A percentile compares a stretch with the other conserved stretches of the same genome.
phyloP scores from a whole-genome alignment of 139 green algal genomes.

The Pseudopediastrum boryanum region DNA sequence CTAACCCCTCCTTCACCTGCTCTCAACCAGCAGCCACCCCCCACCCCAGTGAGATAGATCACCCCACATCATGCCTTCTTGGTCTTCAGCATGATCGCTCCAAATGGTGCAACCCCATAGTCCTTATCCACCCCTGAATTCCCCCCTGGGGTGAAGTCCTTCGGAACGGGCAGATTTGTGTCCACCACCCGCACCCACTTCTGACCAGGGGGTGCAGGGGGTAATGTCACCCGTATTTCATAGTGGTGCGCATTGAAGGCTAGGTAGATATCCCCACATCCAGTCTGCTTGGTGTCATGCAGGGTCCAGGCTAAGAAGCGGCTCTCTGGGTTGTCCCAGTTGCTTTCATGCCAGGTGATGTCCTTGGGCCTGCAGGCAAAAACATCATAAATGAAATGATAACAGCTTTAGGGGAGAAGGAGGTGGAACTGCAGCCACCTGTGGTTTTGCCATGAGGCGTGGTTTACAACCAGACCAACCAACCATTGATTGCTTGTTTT shows the following conservation, averaged over 20 bases:
- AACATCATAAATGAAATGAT: too few species aligned
- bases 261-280: conserved; percentile 80
- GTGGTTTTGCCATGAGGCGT: too few species aligned
- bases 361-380: conserved; percentile 63
- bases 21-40: too few species aligned
- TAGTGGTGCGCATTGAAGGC: conserved; percentile 96
- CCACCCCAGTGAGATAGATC: too few species aligned
- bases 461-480: too few species aligned
- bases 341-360: conserved; percentile 97
- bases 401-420: too few species aligned
- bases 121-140: conserved; percentile 74
- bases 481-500: too few species aligned
- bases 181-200: conserved; percentile 90
- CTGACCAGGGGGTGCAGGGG: conserved; percentile 62
- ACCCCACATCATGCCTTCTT: conserved; percentile 12
- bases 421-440: too few species aligned
- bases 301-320: conserved; percentile 96
- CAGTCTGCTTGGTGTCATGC: conserved; percentile 65
- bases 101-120: conserved; percentile 11
- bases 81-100: conserved; percentile 21
- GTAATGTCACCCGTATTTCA: conserved; percentile 65
- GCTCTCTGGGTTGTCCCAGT: conserved; percentile 91
- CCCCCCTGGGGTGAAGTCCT: conserved; percentile 86
- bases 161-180: conserved; percentile 90
- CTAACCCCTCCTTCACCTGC: too few species aligned